Base-by-base conservation (phyloP, 2,329 filamentous ascomycete genomes). In the Aureobasidium uvarum region DNA sequence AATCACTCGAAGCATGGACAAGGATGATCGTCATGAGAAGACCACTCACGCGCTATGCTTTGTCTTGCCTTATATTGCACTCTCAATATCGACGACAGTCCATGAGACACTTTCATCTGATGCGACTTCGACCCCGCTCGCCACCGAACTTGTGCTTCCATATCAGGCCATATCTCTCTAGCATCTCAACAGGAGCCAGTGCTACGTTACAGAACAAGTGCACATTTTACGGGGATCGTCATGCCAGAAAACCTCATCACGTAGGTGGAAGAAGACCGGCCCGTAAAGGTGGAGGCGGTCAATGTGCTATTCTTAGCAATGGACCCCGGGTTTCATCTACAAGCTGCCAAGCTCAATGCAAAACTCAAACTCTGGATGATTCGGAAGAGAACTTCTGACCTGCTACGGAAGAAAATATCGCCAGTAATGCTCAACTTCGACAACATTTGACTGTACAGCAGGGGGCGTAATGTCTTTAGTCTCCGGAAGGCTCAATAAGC, bases 401-500 rank as follows among this genome's bases (percentile, higher is more conserved):
- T 38, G 50, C 50, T 52, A 13, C 11, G 50, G 50, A 20, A 23
- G 31, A 31, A 5, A 1, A 18, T n/a, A 11, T 23, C 18, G n/a
- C 6, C 54, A 58, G 16, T 16, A 14, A 31, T 39, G 38, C 18
- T 20, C 7, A 18, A 6, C 5, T n/a, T 20, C 5, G 11, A 20
- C 18, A 5, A 11, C 18, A 20, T 8, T 25, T 13, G 0, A 48
- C 2, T 33, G n/a, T 16, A n/a, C 11, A 14, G 13, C 11, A n/a
- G 16, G 4, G 3, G n/a, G 1, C 13, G 7, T 1, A 25, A 14
- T 14, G 31, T 3, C 7, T 51, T n/a, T n/a, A n/a, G n/a, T 36
- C 55, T 59, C 41, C 41, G 41, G 18, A 46, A 59, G 55, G 55
- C 55, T 59, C 55, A 64, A 45, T 39, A 64, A 64, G 48, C 60